Base-by-base conservation (phyloP, 768 basidiomycete genomes). In the Leccinum fibrillosum region DNA sequence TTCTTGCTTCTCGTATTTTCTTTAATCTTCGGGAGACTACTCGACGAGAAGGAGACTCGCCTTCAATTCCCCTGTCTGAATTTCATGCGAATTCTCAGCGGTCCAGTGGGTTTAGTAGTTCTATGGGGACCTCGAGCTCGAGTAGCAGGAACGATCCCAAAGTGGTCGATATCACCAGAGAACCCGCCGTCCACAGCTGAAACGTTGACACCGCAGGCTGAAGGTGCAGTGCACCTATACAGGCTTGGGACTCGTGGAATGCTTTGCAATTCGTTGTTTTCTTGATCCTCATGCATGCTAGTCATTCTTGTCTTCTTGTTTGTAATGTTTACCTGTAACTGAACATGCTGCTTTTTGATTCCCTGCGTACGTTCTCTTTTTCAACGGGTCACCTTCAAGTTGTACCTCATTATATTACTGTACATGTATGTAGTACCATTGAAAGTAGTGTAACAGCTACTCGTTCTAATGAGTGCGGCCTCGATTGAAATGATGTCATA, bases 1-100 rank as follows among this genome's bases (percentile, higher is more conserved):
- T 67, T 30, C 66, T 67, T 54, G 57, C 66, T 5, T 67, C 66
- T n/a, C 66, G 66, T 3, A 60, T 67, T 34, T 66, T 67, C 48
- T 67, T 67, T 26, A 65, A 67, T 51, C 66, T 67, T 28, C 62
- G 56, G 50, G 60, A 67, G 51, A 65, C 66, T 8, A 32, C 21
- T 15, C 64, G n/a, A 49, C 47, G 12, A 54, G 58, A 58, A 47
- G 2, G 5, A 9, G 26, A 4, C 5, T 19, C 52, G 5, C n/a
- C 30, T 13, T 47, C 45, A 2, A 26, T 47, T 5, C 23, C 50
- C n/a, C 57, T 59, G 4, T 21, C 64, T 3, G 64, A 62, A 8
- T 62, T 65, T 34, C 55, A 17, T 59, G 64, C 55, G 8, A 1
- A 11, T 5, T 10, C 49, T 23, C 61, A 47, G 37, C 28, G 5